phyloP scores from a whole-genome alignment of 129 eudicot species.

The Apium graveolens region DNA sequence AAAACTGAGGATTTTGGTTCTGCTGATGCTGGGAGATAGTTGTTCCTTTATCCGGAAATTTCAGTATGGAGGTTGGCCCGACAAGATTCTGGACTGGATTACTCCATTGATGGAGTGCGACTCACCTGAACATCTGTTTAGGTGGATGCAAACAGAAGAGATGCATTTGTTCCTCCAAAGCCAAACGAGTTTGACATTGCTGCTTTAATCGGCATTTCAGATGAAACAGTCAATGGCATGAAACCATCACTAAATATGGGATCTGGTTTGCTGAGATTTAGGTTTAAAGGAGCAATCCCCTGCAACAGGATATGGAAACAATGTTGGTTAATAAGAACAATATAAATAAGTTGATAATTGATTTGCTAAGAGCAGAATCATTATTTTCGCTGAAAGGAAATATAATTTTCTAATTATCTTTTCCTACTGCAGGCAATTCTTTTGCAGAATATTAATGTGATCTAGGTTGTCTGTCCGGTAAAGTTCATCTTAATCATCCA shows the following conservation, averaged over 20 bases:
- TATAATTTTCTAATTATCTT: neutral
- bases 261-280: slow-evolving; percentile 67
- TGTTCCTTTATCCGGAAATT: neutral
- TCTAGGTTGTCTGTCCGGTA: neutral
- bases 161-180: slow-evolving; percentile 92
- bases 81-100: neutral
- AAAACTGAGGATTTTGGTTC: neutral
- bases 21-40: neutral
- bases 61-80: neutral
- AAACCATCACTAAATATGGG: slow-evolving; percentile 54
- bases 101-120: neutral
- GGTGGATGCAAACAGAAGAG: slow-evolving; percentile 55
- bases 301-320: slow-evolving; percentile 25
- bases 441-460: neutral
- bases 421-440: neutral
- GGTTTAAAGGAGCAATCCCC: slow-evolving; percentile 85
- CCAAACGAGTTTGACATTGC: slow-evolving; percentile 93
- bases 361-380: neutral
- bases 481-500: neutral
- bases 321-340: neutral
- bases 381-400: neutral
- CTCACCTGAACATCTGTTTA: neutral
- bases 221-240: slow-evolving; percentile 67
- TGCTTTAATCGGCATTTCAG: slow-evolving; percentile 54
- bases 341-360: neutral